Evolutionary conservation across 345 rosid genomes (phyloP), one percentile per base, ranked within the genome.

Genomic region (Syzygium oleosum): DNA sequence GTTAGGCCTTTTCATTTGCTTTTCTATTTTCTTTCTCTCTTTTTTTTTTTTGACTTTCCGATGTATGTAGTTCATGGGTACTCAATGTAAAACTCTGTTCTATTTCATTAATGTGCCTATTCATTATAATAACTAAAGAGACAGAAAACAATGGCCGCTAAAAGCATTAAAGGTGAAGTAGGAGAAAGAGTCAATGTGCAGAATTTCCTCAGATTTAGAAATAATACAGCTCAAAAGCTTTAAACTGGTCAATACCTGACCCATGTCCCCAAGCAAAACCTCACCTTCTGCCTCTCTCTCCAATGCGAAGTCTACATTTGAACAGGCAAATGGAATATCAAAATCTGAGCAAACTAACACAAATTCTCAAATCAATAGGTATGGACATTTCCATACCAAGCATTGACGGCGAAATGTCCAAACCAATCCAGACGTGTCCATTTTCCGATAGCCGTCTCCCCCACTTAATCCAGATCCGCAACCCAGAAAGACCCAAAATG

Each of bases 381-480:
- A n/a, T 25, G 10, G 12, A 14, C 83, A 65, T 34, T 73, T 85
- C 54, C 95, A 85, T 93, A 94, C 98, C 88, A 25, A 97, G 97
- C 99, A 97, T 97, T 15, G 99, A 96, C 9, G 86, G 90, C 41
- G 99, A 97, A 89, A 97, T 94, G 90, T 96, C 98, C 51, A 96
- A 88, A 43, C 46, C 46, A 43, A 89, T 91, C 99, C 99, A 97
- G 2, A 93, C 94, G 84, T 96, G 98, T 79, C 98, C 96, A 61
- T 89, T 88, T 86, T 96, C 99, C 87, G 98, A 92, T 52, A 97
- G 86, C 49, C 52, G 98, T 94, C 94, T 96, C 98, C 63, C 99
- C 99, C 98, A 88, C 98, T 95, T 68, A 97, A 92, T 43, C 99
- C 98, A 52, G 99, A 97, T 88, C 99, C 97, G 86, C 99, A 97